Conservation (phyloP, 495 filamentous ascomycete species). For the Rhypophila decipiens region DNA sequence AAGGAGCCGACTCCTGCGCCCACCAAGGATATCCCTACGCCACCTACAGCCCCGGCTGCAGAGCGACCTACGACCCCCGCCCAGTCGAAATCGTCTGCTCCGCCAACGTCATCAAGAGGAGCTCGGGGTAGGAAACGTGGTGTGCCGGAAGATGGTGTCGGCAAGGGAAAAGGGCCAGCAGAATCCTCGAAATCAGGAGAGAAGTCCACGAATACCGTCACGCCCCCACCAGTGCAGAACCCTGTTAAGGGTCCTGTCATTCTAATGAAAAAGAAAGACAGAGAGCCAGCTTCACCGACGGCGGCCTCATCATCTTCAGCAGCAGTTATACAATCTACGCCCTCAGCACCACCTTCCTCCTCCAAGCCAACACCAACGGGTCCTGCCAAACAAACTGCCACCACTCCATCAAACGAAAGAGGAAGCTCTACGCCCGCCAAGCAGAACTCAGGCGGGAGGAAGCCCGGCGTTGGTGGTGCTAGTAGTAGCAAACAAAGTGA, state of each 20-base stretch:
- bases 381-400: constrained; percentile 4
- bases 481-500: constrained; percentile 12
- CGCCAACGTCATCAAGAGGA: constrained; percentile 21
- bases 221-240: too few relatives aligned
- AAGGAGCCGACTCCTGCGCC: constrained; percentile 17
- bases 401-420: constrained; percentile 19
- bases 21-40: constrained; percentile 28
- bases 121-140: constrained; percentile 20
- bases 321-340: constrained; percentile 13
- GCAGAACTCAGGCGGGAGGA: constrained; percentile 6
- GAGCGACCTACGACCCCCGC: constrained; percentile 21
- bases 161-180: constrained; percentile 9
- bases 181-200: constrained; percentile 10
- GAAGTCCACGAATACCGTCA: too few relatives aligned
- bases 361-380: constrained; percentile 18
- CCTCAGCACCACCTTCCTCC: constrained; percentile 15
- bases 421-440: constrained; percentile 27
- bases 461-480: too few relatives aligned
- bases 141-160: constrained; percentile 13
- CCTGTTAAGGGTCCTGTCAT: constrained; percentile 28
- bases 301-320: background rate
- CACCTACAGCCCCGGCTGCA: constrained; percentile 17
- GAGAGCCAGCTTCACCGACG: constrained; percentile 1
- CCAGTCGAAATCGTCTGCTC: constrained; percentile 13
- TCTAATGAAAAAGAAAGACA: constrained; percentile 33